Conservation (phyloP, 139 green algal species). For the Tetradesmus obliquus region DNA sequence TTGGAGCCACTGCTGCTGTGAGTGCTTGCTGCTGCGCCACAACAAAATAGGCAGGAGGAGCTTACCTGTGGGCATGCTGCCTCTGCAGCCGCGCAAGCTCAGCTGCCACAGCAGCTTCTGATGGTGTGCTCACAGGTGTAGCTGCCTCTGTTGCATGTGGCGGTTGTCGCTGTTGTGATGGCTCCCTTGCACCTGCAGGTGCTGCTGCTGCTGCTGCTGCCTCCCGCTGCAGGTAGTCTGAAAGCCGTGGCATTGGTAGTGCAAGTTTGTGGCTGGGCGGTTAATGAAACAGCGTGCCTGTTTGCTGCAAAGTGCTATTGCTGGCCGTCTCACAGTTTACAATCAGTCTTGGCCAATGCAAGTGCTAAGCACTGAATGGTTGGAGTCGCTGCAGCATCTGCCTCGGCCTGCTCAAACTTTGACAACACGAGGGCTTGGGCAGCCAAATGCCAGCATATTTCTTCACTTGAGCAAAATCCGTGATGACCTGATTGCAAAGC, state of each 20-base stretch:
- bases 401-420: neutral
- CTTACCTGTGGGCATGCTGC: neutral
- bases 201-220: conserved; percentile 23
- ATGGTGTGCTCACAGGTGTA: neutral
- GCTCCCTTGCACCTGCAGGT: neutral
- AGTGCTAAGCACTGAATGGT: too few species aligned
- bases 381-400: neutral
- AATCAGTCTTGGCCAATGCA: too few species aligned
- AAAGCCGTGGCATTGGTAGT: neutral
- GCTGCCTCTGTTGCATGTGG: neutral
- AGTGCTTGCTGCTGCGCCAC: neutral
- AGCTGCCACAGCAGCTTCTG: neutral
- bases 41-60: neutral
- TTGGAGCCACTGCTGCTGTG: too few species aligned
- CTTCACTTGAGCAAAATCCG: too few species aligned
- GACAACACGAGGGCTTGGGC: neutral
- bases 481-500: neutral
- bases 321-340: too few species aligned
- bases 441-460: too few species aligned
- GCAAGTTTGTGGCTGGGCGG: neutral
- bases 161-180: neutral
- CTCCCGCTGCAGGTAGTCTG: conserved; percentile 4
- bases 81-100: neutral
- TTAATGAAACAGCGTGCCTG: neutral
- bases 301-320: neutral